Percentiles rank a stretch among this genome's conserved stretches.
Evolutionary conservation across 2,329 filamentous ascomycete species (phyloP).

Genomic region (Dryadomyces quercus-mongolicae): DNA sequence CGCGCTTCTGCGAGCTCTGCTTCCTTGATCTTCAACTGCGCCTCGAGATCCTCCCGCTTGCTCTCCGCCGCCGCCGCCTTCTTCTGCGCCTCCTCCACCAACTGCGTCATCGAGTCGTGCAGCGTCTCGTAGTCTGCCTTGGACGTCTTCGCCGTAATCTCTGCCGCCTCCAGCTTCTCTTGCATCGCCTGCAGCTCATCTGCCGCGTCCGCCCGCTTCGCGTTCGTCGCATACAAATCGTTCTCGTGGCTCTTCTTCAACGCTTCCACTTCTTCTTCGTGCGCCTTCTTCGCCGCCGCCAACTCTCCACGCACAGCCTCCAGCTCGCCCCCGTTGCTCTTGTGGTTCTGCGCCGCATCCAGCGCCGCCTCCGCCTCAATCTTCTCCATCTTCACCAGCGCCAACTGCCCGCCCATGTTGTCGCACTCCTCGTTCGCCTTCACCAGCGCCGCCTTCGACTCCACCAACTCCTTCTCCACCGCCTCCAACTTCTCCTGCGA

Average conservation of each 20-base stretch:
- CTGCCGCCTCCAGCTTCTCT: constrained; percentile 33
- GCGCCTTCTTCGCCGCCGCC: constrained; percentile 29
- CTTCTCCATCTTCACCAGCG: constrained; percentile 47
- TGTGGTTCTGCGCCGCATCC: constrained; percentile 43
- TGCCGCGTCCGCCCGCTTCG: constrained; percentile 23
- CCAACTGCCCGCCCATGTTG: constrained; percentile 40
- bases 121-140: constrained; percentile 50
- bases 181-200: constrained; percentile 24
- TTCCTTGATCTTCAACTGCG: constrained; percentile 49
- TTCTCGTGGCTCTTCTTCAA: constrained; percentile 25
- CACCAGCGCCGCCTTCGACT: constrained; percentile 30
- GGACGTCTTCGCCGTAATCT: constrained; percentile 45
- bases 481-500: constrained; percentile 22
- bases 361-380: constrained; percentile 48
- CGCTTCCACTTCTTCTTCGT: constrained; percentile 20
- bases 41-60: constrained; percentile 36
- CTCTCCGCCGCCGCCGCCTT: constrained; percentile 29
- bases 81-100: constrained; percentile 45
- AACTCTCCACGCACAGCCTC: constrained; percentile 41
- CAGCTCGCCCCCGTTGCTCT: constrained; percentile 40
- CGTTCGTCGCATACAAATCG: constrained; percentile 19
- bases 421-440: constrained; percentile 35
- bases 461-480: constrained; percentile 45
- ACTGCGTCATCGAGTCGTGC: constrained; percentile 47
- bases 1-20: constrained; percentile 51